Evolutionary conservation across 345 rosid species (phyloP).

Genomic region (Rhodomyrtus tomentosa): DNA sequence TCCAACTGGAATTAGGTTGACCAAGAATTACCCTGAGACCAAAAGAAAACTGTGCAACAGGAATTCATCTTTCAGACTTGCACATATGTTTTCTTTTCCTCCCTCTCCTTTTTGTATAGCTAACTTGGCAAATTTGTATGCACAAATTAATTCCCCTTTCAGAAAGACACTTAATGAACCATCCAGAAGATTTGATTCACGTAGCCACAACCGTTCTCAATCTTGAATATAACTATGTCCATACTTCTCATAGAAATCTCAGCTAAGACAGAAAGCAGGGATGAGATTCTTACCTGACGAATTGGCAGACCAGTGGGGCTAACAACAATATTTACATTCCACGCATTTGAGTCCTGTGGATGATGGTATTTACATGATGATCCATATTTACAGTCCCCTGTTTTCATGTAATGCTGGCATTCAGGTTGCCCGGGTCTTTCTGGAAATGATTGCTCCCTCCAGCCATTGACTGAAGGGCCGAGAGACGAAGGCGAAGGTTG

Average conservation of each 20-base stretch:
- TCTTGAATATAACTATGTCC: neutral
- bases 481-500: slow-evolving; percentile 28
- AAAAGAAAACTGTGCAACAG: neutral
- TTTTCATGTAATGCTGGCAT: slow-evolving; percentile 78
- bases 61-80: neutral
- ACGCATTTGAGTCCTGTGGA: slow-evolving; percentile 43
- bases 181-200: neutral
- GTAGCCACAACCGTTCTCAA: neutral
- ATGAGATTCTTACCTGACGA: slow-evolving; percentile 55
- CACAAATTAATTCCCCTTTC: neutral
- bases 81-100: neutral
- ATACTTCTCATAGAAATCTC: neutral
- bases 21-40: neutral
- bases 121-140: neutral
- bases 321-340: slow-evolving; percentile 32
- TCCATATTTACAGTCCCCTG: slow-evolving; percentile 83
- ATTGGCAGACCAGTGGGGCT: slow-evolving; percentile 74
- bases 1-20: neutral
- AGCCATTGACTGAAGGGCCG: slow-evolving; percentile 41
- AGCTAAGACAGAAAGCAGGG: neutral
- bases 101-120: neutral
- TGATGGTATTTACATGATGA: slow-evolving; percentile 89
- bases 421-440: slow-evolving; percentile 84
- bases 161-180: neutral
- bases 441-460: slow-evolving; percentile 61